Evolutionary conservation across 2,329 filamentous ascomycete genomes (phyloP), one percentile per base, ranked within the genome.

Genomic region (Phyllosticta citrichinensis): DNA sequence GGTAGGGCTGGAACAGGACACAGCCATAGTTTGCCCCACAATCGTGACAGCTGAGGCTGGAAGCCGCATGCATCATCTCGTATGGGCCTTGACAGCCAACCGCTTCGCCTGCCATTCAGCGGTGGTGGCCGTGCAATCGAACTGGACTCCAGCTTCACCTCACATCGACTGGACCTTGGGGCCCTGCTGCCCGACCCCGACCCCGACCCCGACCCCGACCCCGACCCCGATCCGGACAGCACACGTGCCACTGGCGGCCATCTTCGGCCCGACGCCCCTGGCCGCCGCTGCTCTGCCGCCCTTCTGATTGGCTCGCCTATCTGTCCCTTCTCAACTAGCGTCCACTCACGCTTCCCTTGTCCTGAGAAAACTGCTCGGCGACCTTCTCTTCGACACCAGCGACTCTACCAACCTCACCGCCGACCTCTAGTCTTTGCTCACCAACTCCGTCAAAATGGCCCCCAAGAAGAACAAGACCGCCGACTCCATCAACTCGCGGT

Each of bases 391-490:
- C 27, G 27, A 30, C 33, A 40, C 11, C 33, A 40, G 33, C 33
- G 33, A 40, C 33, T 53, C 63, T 22, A 22, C 22, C 63, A 66
- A 69, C 70, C 71, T 70, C 68, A 72, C 67, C 69, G 67, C 67
- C 33, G 71, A 68, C 69, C 70, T 71, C 64, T 56, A 62, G 30
- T 24, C 66, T 62, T 63, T 66, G 67, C 65, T 68, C 68, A 70
- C 66, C 63, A 60, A 60, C 60, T 64, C 62, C 63, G 62, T 73
- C 76, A 79, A 76, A 80, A 87, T 87, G 83, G 83, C 82, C 76
- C 82, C 83, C 75, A 91, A 91, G 86, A 89, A 89, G 79, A 93
- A 89, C 86, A 95, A 92, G 83, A 87, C 90, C 80, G 85, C 88
- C 74, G 88, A 91, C 81, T 86, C 81, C 79, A 88, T 87, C 81